Evolutionary conservation across 108 stramenopile genomes (phyloP), one percentile per base, ranked within the genome.

Genomic region (Cyclotella distinguenda): DNA sequence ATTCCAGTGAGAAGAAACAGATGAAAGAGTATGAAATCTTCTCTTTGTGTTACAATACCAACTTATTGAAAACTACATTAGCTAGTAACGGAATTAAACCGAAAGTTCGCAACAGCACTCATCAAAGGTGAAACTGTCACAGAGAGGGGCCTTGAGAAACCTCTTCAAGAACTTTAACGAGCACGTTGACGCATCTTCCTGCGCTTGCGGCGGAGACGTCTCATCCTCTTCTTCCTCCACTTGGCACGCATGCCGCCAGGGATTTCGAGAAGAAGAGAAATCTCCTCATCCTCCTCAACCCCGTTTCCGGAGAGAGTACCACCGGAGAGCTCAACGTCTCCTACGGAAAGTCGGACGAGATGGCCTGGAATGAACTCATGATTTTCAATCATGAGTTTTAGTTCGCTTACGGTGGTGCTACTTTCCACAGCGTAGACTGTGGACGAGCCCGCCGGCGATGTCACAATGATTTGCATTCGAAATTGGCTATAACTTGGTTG

Each of bases 121-220:
- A n/a, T n/a, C n/a, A n/a, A n/a, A n/a, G n/a, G n/a, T n/a, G n/a
- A n/a, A n/a, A n/a, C n/a, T n/a, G n/a, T n/a, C n/a, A n/a, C n/a
- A n/a, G n/a, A n/a, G n/a, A n/a, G n/a, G n/a, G n/a, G n/a, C n/a
- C n/a, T n/a, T n/a, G n/a, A n/a, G n/a, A n/a, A n/a, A n/a, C n/a
- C n/a, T n/a, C n/a, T n/a, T n/a, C n/a, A n/a, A n/a, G n/a, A 48
- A 48, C 10, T 52, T 90, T 91, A 94, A 64, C 90, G 88, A 59
- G 93, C 93, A 84, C 93, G 93, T 80, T 91, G 89, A 82, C 93
- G 93, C 93, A 94, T 94, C 90, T 94, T 94, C 48, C 93, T 76
- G 60, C 93, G 88, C 90, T 94, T 94, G 69, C 93, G 85, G 49
- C 93, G 86, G 58, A 94, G 88, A 74, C 93, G 93, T 54, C 93